Percentiles rank a stretch among this genome's conserved stretches.
These are phyloP conservation scores for Cyberlindnera veronae DNA, from an alignment of 805 yeast species.

Conservation along the genomic window DNA sequence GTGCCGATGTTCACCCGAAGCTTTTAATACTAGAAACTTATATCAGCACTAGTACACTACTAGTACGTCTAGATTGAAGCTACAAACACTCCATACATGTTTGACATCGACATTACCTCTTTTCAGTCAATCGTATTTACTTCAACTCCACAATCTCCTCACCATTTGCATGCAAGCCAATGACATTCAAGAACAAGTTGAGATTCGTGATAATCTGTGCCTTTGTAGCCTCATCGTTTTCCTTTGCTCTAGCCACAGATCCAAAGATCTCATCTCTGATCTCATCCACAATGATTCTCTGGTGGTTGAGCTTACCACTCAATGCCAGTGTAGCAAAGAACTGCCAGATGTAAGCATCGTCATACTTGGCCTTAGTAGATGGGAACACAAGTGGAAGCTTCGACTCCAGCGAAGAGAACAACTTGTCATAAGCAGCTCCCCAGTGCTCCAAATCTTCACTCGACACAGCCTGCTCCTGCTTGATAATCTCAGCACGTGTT, in stretches of 20 bases:
- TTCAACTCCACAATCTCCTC: slow-evolving; percentile 80
- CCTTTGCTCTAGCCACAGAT: slow-evolving; percentile 73
- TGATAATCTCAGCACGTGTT: slow-evolving; percentile 87
- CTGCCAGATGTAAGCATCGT: slow-evolving; percentile 78
- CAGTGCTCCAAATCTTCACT: slow-evolving; percentile 48
- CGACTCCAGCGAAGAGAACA: slow-evolving; percentile 77
- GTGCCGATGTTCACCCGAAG: too few relatives aligned
- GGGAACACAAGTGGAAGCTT: slow-evolving; percentile 81
- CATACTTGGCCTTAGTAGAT: slow-evolving; percentile 42
- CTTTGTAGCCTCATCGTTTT: slow-evolving; percentile 36
- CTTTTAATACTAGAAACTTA: too few relatives aligned
- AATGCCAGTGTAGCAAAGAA: slow-evolving; percentile 90
- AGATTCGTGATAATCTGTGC: slow-evolving; percentile 69
- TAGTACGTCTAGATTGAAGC: too few relatives aligned
- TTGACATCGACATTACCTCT: too few relatives aligned
- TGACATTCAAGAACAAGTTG: slow-evolving; percentile 89
- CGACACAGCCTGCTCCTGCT: slow-evolving; percentile 66
- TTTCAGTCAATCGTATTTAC: too few relatives aligned
- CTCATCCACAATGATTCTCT: slow-evolving; percentile 90
- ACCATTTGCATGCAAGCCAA: slow-evolving; percentile 92
- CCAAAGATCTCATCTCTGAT: slow-evolving; percentile 91
- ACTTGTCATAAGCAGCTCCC: slow-evolving; percentile 76
- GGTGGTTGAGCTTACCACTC: slow-evolving; percentile 87
- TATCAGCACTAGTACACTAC: too few relatives aligned
- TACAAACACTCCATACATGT: too few relatives aligned